phyloP scores from a whole-genome alignment of 148 eudicot genomes.

The Cornus controversa region DNA sequence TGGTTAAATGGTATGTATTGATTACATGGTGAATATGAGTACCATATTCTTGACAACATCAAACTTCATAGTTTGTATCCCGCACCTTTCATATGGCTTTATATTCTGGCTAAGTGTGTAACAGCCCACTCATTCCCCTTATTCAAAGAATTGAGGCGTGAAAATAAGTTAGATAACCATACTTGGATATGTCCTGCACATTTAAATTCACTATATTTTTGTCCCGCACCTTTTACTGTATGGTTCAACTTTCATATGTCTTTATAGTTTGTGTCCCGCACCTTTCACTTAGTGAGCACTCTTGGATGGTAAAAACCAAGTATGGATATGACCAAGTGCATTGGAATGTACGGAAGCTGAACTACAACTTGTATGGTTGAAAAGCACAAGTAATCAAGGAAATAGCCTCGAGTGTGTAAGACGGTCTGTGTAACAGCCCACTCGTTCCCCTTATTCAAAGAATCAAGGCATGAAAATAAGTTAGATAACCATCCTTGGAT shows the following conservation, averaged over 20 bases:
- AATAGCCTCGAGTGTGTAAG: neutral
- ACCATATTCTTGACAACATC: neutral
- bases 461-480: too few relatives aligned
- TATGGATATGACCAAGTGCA: neutral
- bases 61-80: neutral
- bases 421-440: too few relatives aligned
- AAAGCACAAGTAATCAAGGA: neutral
- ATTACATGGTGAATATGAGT: neutral
- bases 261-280: neutral
- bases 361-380: neutral
- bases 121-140: too few relatives aligned
- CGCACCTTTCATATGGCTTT: conserved; percentile 4
- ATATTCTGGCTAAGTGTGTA: neutral
- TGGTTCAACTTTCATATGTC: neutral
- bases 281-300: conserved; percentile 1
- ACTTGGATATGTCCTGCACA: too few relatives aligned
- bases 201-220: too few relatives aligned
- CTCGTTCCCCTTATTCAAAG: too few relatives aligned
- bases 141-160: too few relatives aligned
- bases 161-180: too few relatives aligned
- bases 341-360: neutral
- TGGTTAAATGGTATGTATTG: neutral
- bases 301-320: neutral
- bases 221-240: too few relatives aligned
- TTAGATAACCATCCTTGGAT: too few relatives aligned